Evolutionary conservation across 371 early-diverging fungal genomes (phyloP).

Genomic region (Syncephalis plumigaleata): DNA sequence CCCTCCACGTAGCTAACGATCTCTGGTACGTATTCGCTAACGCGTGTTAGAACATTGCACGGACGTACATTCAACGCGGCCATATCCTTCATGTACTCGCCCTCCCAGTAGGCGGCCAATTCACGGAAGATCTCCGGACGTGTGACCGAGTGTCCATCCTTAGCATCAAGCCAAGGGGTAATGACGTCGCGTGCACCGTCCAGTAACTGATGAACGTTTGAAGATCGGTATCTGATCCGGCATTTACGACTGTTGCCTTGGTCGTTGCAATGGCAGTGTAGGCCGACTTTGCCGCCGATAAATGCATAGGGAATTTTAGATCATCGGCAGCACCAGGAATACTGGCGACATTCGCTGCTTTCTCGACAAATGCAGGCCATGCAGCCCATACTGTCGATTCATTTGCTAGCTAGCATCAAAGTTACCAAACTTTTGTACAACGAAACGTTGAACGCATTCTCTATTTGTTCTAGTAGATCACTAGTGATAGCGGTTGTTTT

Average conservation of each 20-base stretch:
- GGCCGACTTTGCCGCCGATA: conserved; percentile 28
- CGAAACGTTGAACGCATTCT: conserved; percentile 43
- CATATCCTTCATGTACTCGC: conserved; percentile 95
- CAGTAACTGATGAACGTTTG: conserved; percentile 25
- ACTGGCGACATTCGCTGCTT: conserved; percentile 25
- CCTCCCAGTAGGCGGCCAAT: conserved; percentile 90
- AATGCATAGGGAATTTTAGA: conserved; percentile 63
- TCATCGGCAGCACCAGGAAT: conserved; percentile 22
- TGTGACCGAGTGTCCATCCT: conserved; percentile 45
- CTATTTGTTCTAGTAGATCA: conserved; percentile 27
- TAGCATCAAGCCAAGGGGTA: conserved; percentile 31
- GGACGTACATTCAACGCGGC: conserved; percentile 66
- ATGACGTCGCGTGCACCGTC: conserved; percentile 32
- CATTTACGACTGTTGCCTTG: conserved; percentile 20
- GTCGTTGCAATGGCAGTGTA: conserved; percentile 27
- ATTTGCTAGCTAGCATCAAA: conserved; percentile 16
- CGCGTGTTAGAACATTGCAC: conserved; percentile 93
- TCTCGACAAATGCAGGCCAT: conserved; percentile 34
- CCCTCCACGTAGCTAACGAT: conserved; percentile 81
- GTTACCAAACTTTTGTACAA: conserved; percentile 32
- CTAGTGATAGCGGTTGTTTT: conserved; percentile 15
- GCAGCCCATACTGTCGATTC: conserved; percentile 4
- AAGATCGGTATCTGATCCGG: conserved; percentile 12
- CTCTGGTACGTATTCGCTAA: conserved; percentile 96
- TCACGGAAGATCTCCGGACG: conserved; percentile 82